Conservation (phyloP, 2,329 filamentous ascomycete genomes). For the Elsinoe perseae region DNA sequence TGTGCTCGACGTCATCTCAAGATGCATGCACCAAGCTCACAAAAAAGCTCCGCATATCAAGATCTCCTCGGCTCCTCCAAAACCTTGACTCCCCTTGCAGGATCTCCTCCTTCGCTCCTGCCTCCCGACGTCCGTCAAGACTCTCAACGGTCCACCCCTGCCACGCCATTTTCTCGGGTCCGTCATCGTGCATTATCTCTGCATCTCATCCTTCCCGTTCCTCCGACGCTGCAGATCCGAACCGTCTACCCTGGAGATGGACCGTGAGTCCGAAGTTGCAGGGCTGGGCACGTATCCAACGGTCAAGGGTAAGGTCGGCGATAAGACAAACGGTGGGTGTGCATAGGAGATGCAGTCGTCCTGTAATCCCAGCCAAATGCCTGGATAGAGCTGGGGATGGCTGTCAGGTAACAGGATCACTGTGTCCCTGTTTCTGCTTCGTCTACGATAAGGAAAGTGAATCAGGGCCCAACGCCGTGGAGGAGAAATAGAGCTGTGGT, state of each 20-base stretch:
- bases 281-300: neutral
- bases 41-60: too few relatives aligned
- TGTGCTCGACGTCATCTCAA: neutral
- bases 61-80: constrained; percentile 1
- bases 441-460: neutral
- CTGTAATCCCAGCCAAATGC: neutral
- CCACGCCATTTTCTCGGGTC: too few relatives aligned
- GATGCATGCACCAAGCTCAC: too few relatives aligned
- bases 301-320: neutral
- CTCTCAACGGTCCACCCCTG: too few relatives aligned
- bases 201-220: too few relatives aligned
- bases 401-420: neutral
- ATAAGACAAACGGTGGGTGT: neutral
- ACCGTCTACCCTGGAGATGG: neutral
- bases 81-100: neutral
- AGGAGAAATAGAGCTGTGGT: neutral
- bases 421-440: neutral
- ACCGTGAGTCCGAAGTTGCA: neutral
- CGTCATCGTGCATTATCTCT: too few relatives aligned
- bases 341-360: neutral
- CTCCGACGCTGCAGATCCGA: neutral
- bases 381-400: neutral
- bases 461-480: neutral
- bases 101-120: neutral
- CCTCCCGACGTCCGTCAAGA: neutral